phyloP scores from a whole-genome alignment of 345 rosid genomes.

The Cardiospermum halicacabum region DNA sequence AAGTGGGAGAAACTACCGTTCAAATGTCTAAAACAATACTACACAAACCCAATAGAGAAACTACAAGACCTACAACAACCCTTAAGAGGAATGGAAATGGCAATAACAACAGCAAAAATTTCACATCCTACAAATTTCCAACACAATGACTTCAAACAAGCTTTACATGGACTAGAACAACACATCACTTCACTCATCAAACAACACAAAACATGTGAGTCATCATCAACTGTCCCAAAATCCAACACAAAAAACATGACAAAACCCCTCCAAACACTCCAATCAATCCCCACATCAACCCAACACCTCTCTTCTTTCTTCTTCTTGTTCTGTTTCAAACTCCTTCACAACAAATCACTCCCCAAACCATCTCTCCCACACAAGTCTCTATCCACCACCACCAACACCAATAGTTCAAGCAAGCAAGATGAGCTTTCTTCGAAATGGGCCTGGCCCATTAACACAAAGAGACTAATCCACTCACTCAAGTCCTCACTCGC shows the following conservation, averaged over 20 bases:
- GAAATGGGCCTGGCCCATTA: conserved; percentile 14
- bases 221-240: conserved; percentile 46
- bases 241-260: conserved; percentile 32
- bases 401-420: conserved; percentile 2
- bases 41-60: conserved; percentile 36
- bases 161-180: conserved; percentile 36
- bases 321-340: conserved; percentile 74
- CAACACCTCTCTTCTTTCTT: conserved; percentile 60
- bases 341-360: conserved; percentile 37
- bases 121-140: conserved; percentile 34
- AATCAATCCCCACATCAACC: conserved; percentile 36
- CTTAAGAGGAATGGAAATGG: conserved; percentile 82
- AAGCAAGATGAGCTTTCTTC: conserved; percentile 16
- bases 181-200: conserved; percentile 34
- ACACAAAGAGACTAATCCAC: conserved; percentile 39
- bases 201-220: conserved; percentile 33
- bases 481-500: conserved; percentile 65
- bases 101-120: conserved; percentile 29
- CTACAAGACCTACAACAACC: conserved; percentile 52
- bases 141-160: conserved; percentile 35
- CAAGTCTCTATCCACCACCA: no score
- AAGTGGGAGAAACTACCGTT: conserved; percentile 75
- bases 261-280: conserved; percentile 43
- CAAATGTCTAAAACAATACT: conserved; percentile 36
- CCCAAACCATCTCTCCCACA: conserved; percentile 18